Evolutionary conservation across 2,329 filamentous ascomycete species (phyloP), one percentile per base, ranked within the genome.

Genomic region (Thermomyces lanuginosus): DNA sequence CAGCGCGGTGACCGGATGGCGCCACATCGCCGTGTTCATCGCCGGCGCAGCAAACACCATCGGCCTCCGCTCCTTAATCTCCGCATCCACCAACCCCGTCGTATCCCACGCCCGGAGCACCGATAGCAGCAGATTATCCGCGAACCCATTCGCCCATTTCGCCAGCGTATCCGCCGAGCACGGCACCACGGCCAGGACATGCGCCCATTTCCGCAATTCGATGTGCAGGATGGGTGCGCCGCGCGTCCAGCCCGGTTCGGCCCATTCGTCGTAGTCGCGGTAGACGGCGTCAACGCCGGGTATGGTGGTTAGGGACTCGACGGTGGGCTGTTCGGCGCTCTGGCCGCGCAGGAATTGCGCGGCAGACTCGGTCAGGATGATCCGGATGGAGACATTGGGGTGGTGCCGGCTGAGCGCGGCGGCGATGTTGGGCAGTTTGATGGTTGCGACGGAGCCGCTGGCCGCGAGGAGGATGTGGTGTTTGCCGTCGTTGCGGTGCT

Each of bases 21-120:
- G 61, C 76, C 79, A 92, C 84, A 92, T 92, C 3, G 75, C 72
- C 13, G 72, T 82, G 49, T 93, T 92, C 81, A 92, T 92, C 16
- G 77, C 73, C 1, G 76, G 74, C 2, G 78, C 78, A 0, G 86
- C 76, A 2, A 89, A 43, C 18, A 92, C 81, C n/a, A n/a, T n/a
- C n/a, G n/a, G n/a, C n/a, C n/a, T n/a, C 36, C 62, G 67, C 49
- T 75, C 76, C 48, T 63, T 69, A 8, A 24, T 27, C 14, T 29
- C 35, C 21, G 38, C 45, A 24, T 77, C 72, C 5, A 76, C 55
- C 9, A 61, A 46, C 0, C 72, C 70, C n/a, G 63, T 63, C 0
- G 72, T 74, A 51, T 95, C 86, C 89, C 86, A 98, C 0, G 86
- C 86, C 11, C 86, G 63, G 19, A 89, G 64, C 0, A 89, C 76